Evolutionary conservation across 441 rosid genomes (phyloP).

Genomic region (Aleurites moluccanus): DNA sequence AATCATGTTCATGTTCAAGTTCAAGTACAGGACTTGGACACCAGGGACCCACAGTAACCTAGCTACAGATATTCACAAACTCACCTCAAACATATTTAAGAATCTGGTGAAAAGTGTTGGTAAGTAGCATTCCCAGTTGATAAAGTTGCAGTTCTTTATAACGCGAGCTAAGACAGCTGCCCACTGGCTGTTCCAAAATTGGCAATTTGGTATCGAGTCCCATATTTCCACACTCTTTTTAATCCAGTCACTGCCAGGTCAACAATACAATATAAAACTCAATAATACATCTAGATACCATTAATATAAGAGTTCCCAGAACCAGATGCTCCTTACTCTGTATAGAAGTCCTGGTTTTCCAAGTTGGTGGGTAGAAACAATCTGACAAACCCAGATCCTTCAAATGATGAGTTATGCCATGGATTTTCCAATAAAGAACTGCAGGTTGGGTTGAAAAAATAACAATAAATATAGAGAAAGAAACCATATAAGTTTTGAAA

Average conservation of each 20-base stretch:
- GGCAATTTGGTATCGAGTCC: conserved; percentile 97
- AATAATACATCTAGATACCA: conserved; percentile 24
- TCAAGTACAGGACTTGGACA: too few species aligned
- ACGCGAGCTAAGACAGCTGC: conserved; percentile 85
- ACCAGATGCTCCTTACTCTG: conserved; percentile 58
- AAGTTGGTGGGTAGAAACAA: conserved; percentile 93
- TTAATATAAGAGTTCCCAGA: conserved; percentile 27
- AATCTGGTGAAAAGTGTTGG: conserved; percentile 78
- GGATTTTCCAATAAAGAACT: conserved; percentile 95
- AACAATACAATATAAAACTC: conserved; percentile 25
- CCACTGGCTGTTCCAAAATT: conserved; percentile 99
- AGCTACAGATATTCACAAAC: too few species aligned
- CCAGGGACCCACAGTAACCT: too few species aligned
- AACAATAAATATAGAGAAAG: background rate
- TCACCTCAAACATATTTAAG: conserved; percentile 98
- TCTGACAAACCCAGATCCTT: conserved; percentile 96
- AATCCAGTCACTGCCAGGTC: conserved; percentile 87
- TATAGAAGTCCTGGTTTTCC: conserved; percentile 85
- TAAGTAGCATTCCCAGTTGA: conserved; percentile 82
- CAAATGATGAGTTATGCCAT: conserved; percentile 97
- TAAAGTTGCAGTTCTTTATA: conserved; percentile 71
- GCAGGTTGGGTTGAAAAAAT: conserved; percentile 33
- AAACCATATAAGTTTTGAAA: conserved; percentile 3
- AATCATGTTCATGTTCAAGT: too few species aligned
- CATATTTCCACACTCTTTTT: conserved; percentile 67